phyloP scores from a whole-genome alignment of 2,329 filamentous ascomycete species.

The Raffaelea albimanens region DNA sequence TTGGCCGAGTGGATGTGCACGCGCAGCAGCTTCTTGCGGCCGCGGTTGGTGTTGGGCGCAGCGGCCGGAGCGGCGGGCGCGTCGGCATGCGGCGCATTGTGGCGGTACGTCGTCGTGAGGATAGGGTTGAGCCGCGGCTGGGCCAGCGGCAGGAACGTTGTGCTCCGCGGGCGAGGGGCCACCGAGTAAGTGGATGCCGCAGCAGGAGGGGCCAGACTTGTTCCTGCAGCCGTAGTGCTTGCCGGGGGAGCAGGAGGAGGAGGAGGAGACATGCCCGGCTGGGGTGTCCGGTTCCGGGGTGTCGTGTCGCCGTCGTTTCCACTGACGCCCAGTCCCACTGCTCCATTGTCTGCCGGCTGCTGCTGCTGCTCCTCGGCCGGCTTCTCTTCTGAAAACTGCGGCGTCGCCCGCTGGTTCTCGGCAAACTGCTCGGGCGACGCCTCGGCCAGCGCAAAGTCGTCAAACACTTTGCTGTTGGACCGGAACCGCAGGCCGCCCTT shows the following conservation, averaged over 20 bases:
- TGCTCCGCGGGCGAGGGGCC: background rate
- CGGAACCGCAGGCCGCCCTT: constrained; percentile 35
- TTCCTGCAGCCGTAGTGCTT: too few species aligned
- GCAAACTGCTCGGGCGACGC: constrained; percentile 59
- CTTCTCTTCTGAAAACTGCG: constrained; percentile 47
- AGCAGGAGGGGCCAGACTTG: too few species aligned
- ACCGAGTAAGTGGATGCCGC: background rate
- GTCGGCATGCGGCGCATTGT: constrained; percentile 47
- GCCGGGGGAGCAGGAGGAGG: background rate
- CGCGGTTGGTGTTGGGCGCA: constrained; percentile 37
- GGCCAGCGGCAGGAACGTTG: constrained; percentile 5
- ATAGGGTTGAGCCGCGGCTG: constrained; percentile 47
- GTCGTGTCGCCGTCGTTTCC: constrained; percentile 17
- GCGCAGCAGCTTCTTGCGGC: constrained; percentile 60
- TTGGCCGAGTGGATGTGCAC: constrained; percentile 65
- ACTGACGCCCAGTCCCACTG: background rate
- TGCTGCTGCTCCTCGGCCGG: constrained; percentile 3
- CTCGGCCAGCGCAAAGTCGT: constrained; percentile 72
- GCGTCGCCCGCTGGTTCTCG: constrained; percentile 60
- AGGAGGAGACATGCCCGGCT: constrained; percentile 9
- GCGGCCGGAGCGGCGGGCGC: constrained; percentile 39
- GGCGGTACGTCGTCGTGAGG: constrained; percentile 49
- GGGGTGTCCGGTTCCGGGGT: constrained; percentile 39
- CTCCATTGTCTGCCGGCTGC: background rate
- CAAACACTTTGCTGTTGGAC: constrained; percentile 67